These are phyloP conservation scores for Termitomyces sp. DNA, from an alignment of 768 basidiomycete genomes.

Conservation along the genomic window DNA sequence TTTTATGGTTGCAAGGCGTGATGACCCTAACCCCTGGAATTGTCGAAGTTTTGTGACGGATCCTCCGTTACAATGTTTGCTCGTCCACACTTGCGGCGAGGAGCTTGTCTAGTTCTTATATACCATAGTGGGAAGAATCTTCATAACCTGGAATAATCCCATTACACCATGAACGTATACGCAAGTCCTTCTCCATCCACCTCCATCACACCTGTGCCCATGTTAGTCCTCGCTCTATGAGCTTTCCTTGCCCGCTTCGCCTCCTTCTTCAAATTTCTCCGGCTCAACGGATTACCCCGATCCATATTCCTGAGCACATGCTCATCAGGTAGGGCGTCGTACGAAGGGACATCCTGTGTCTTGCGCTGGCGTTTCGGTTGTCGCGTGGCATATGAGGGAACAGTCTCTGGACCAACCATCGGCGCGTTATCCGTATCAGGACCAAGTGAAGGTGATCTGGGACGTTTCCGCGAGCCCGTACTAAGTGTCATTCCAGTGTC, in stretches of 20 bases:
- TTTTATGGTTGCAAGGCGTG: slow-evolving; percentile 7
- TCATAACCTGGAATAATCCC: neutral
- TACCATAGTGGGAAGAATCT: neutral
- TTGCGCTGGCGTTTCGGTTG: slow-evolving; percentile 60
- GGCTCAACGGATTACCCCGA: slow-evolving; percentile 47
- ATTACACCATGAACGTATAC: slow-evolving; percentile 40
- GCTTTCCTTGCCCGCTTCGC: slow-evolving; percentile 58
- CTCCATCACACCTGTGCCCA: slow-evolving; percentile 32
- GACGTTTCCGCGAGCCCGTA: slow-evolving; percentile 31
- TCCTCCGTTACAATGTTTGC: neutral
- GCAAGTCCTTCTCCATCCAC: slow-evolving; percentile 39
- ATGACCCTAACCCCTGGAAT: slow-evolving; percentile 17
- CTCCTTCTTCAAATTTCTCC: slow-evolving; percentile 56
- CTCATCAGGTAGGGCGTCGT: slow-evolving; percentile 44
- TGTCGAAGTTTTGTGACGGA: too few species aligned
- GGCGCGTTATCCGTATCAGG: slow-evolving; percentile 9
- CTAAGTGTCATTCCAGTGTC: slow-evolving; percentile 24
- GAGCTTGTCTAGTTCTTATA: neutral
- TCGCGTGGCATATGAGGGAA: slow-evolving; percentile 21
- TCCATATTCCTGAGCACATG: slow-evolving; percentile 43
- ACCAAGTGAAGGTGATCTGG: slow-evolving; percentile 27
- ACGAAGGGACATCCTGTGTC: slow-evolving; percentile 46
- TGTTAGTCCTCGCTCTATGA: slow-evolving; percentile 25
- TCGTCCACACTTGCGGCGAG: neutral
- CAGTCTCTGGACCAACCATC: slow-evolving; percentile 12